Percentiles rank a stretch among this genome's conserved stretches.
These are phyloP conservation scores for Mariannaea sp. DNA, from an alignment of 2,329 filamentous ascomycete genomes.

Conservation along the genomic window DNA sequence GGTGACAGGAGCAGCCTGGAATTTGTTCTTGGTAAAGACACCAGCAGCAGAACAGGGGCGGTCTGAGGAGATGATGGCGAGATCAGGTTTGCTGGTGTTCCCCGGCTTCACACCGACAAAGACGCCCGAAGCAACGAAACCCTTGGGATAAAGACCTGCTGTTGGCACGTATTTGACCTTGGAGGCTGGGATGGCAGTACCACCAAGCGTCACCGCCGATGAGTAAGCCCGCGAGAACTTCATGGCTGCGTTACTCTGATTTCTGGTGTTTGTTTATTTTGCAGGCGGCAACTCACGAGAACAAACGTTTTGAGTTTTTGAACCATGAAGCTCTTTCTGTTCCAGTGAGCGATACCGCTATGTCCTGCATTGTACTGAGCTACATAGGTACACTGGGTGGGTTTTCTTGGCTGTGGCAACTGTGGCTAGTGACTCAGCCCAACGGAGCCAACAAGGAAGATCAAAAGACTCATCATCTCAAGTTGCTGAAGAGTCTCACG, in stretches of 20 bases:
- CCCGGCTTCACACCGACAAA: conserved; percentile 92
- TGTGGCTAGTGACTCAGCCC: conserved; percentile 23
- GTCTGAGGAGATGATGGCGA: conserved; percentile 87
- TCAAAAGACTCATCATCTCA: no score
- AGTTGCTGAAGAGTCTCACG: no score
- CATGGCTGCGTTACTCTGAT: conserved; percentile 34
- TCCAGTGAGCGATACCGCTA: conserved; percentile 30
- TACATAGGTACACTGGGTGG: no score
- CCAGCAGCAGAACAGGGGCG: conserved; percentile 84
- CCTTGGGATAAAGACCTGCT: conserved; percentile 84
- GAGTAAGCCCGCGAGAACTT: conserved; percentile 45
- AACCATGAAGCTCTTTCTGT: conserved; percentile 7
- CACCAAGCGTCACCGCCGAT: conserved; percentile 36
- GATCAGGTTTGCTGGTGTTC: conserved; percentile 89
- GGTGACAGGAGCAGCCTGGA: conserved; percentile 93
- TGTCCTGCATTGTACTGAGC: no score
- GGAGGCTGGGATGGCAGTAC: conserved; percentile 64
- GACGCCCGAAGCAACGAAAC: conserved; percentile 84
- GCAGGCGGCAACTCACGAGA: conserved; percentile 20
- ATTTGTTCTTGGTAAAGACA: conserved; percentile 97
- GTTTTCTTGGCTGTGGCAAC: conserved; percentile 4
- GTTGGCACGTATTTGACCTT: conserved; percentile 92
- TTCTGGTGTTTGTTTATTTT: conserved; percentile 5
- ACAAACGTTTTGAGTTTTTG: conserved; percentile 16
- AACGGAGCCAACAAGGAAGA: conserved; percentile 1